Base-by-base conservation (phyloP, 805 yeast species). In the Teunomyces gatunensis region DNA sequence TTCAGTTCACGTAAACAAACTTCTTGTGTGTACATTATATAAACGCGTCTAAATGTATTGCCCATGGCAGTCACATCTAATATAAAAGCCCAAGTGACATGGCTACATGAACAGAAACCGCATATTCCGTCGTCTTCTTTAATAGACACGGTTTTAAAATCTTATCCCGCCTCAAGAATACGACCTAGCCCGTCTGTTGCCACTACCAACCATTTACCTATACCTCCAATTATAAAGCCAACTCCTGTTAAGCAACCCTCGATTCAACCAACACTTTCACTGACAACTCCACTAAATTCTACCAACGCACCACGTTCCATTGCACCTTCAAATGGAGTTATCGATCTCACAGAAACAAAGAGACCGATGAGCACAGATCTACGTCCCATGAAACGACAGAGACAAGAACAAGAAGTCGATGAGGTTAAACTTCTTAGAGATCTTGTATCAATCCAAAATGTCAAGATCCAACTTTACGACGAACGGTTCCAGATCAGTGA, bases 401-500 rank as follows among this genome's bases (percentile, higher is more conserved):
- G 23, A 37, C 40, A 21, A 37, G 40, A 37, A 9, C 13, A 4
- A 6, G 11, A 11, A 12, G 3, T 11, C 9, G 40, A 37, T 6
- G 39, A 46, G 21, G 41, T 36, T n/a, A 18, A 9, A 4, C 25
- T 42, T 13, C 47, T 44, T 9, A 23, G 43, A 10, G 28, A 23
- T 7, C 37, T 49, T 9, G 18, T 49, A 11, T 12, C 32, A 11
- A 18, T 46, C 9, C 48, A 45, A 15, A 48, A 49, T 10, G 27
- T 36, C 23, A 49, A 49, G 30, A 36, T 49, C 18, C n/a, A 27
- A 29, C 41, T 49, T 6, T 45, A 20, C 18, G 44, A 49, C 12
- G 61, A 67, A 42, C 49, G 71, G 41, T 64, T 65, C 42, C 50
- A 57, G 4, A 60, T 63, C 7, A 65, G 60, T 45, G 73, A 68